Conservation (phyloP, 345 rosid species). For the Cardamine occulta region DNA sequence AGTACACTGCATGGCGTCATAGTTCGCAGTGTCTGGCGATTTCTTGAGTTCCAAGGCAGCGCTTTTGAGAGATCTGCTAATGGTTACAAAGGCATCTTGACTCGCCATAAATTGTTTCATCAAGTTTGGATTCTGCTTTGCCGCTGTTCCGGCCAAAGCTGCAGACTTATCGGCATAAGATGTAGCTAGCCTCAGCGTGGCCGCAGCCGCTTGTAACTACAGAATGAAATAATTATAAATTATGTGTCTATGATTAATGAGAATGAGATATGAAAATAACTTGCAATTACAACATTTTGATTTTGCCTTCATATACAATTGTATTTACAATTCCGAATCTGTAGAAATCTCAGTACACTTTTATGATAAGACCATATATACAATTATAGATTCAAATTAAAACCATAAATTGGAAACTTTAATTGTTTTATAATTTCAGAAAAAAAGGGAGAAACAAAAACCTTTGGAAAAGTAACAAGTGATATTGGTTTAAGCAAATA, state of each 20-base stretch:
- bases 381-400: background rate
- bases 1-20: conserved; percentile 24
- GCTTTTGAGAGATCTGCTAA: background rate
- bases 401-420: background rate
- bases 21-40: conserved; percentile 28
- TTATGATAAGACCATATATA: background rate
- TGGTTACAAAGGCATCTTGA: background rate
- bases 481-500: background rate
- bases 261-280: background rate
- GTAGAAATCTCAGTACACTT: background rate
- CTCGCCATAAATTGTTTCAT: background rate
- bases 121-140: conserved; percentile 19
- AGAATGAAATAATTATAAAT: background rate
- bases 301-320: background rate
- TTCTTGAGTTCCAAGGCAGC: conserved; percentile 17
- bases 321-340: background rate
- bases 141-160: background rate
- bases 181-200: background rate
- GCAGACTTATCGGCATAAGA: conserved; percentile 23
- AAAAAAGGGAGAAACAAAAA: background rate
- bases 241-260: background rate
- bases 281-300: background rate
- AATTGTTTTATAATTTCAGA: background rate
- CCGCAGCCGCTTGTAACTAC: conserved; percentile 19
- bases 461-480: background rate